Percentiles rank a stretch among this genome's conserved stretches.
phyloP scores from a whole-genome alignment of 257 asterid species.

The Buddleja alternifolia region DNA sequence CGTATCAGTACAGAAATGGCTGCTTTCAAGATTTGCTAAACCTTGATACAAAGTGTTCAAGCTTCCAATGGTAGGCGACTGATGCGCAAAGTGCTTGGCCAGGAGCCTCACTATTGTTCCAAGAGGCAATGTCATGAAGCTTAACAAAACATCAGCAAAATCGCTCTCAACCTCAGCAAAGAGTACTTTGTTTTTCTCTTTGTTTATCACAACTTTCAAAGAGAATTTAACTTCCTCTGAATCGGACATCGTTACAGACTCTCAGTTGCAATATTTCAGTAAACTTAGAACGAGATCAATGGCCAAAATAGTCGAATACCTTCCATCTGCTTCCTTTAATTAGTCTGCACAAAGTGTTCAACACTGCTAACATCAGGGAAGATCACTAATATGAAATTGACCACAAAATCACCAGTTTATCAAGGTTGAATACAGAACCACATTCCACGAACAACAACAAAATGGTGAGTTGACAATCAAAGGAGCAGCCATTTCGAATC shows the following conservation, averaged over 20 bases:
- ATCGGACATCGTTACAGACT: no score
- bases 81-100: conserved; percentile 18
- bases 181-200: conserved; percentile 30
- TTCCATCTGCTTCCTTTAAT: no score
- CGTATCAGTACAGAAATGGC: conserved; percentile 1
- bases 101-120: conserved; percentile 28
- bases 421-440: no score
- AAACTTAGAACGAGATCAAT: no score
- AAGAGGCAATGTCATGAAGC: conserved; percentile 35
- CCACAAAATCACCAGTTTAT: no score
- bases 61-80: conserved; percentile 22
- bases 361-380: no score
- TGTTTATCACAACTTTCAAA: conserved; percentile 26
- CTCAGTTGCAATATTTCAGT: not conserved
- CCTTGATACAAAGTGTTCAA: conserved; percentile 18
- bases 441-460: no score
- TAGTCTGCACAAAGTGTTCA: no score
- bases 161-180: conserved; percentile 33
- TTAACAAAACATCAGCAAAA: conserved; percentile 35
- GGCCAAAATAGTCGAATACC: no score
- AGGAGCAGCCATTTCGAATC: no score
- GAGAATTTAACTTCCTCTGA: conserved; percentile 14
- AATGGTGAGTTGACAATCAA: no score
- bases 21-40: conserved; percentile 8
- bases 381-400: no score